Conservation (phyloP, 352 stramenopile species). For the Globisporangium okanoganense region DNA sequence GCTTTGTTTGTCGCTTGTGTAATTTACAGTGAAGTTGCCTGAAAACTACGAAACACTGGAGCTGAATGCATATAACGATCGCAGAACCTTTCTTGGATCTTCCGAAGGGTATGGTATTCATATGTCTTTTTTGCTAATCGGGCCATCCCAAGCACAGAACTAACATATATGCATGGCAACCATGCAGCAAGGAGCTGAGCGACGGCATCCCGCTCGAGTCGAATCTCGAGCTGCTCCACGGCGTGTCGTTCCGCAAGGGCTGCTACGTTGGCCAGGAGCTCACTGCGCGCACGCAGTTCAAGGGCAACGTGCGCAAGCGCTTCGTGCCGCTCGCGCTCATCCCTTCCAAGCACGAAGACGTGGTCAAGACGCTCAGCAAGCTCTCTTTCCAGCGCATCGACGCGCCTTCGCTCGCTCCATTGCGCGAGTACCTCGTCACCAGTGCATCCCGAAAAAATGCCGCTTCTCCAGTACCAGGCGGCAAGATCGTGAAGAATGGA, state of each 20-base stretch:
- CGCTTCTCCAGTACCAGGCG: conserved; percentile 26
- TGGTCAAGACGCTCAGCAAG: conserved; percentile 45
- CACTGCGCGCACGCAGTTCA: conserved; percentile 92
- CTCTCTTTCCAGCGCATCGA: conserved; percentile 63
- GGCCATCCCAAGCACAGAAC: background rate
- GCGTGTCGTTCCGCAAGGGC: conserved; percentile 92
- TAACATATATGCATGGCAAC: background rate
- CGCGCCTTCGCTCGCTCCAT: conserved; percentile 21
- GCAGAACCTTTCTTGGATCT: conserved; percentile 60
- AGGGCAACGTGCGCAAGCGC: conserved; percentile 83
- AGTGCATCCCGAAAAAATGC: conserved; percentile 24
- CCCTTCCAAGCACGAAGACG: conserved; percentile 38
- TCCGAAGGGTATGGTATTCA: conserved; percentile 59
- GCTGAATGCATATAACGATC: conserved; percentile 49
- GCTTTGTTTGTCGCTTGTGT: conserved; percentile 5
- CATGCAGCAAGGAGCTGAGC: conserved; percentile 57
- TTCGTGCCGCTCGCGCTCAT: conserved; percentile 73
- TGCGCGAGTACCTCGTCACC: conserved; percentile 46
- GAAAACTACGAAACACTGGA: conserved; percentile 42
- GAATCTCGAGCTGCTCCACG: conserved; percentile 90
- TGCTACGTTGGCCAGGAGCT: conserved; percentile 96
- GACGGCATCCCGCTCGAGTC: conserved; percentile 90
- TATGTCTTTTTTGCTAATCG: background rate
- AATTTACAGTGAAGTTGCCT: conserved; percentile 45
- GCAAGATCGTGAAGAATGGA: conserved; percentile 50